Evolutionary conservation across 1,139 yeast species (phyloP).

Genomic region (Pichia sp.): DNA sequence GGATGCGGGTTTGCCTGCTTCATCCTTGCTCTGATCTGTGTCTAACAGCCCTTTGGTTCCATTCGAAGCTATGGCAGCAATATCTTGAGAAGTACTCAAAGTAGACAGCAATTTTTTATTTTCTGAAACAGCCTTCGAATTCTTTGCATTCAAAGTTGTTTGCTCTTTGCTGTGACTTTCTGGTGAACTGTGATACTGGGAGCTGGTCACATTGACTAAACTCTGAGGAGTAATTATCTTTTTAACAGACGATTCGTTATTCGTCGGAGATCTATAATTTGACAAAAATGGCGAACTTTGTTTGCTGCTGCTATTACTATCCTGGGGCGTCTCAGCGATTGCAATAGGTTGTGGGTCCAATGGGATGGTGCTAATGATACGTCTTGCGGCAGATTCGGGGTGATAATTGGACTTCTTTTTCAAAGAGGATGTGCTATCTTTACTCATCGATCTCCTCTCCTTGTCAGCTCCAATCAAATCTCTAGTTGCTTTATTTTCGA

Average conservation of each 20-base stretch:
- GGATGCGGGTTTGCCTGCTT: background rate
- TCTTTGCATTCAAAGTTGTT: background rate
- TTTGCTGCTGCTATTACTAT: conserved; percentile 19
- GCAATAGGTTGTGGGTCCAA: conserved; percentile 74
- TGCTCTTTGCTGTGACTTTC: background rate
- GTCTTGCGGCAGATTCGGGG: conserved; percentile 68
- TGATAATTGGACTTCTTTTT: conserved; percentile 30
- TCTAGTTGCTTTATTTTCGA: conserved; percentile 2
- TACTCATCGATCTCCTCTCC: conserved; percentile 10
- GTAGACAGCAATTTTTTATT: background rate
- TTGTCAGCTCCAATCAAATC: background rate
- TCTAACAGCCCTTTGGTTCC: background rate
- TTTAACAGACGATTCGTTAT: background rate
- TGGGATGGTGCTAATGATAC: conserved; percentile 71
- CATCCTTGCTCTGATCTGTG: background rate
- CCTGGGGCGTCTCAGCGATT: conserved; percentile 23
- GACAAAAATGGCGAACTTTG: conserved; percentile 24
- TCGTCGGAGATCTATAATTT: conserved; percentile 16
- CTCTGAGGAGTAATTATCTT: conserved; percentile 15
- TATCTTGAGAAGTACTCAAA: background rate
- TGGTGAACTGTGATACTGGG: conserved; percentile 5
- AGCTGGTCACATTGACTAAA: conserved; percentile 1
- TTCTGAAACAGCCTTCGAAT: background rate
- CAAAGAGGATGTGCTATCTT: conserved; percentile 13
- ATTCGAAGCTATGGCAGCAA: background rate